phyloP scores from a whole-genome alignment of 495 filamentous ascomycete species.

The Neurospora tetrasperma region DNA sequence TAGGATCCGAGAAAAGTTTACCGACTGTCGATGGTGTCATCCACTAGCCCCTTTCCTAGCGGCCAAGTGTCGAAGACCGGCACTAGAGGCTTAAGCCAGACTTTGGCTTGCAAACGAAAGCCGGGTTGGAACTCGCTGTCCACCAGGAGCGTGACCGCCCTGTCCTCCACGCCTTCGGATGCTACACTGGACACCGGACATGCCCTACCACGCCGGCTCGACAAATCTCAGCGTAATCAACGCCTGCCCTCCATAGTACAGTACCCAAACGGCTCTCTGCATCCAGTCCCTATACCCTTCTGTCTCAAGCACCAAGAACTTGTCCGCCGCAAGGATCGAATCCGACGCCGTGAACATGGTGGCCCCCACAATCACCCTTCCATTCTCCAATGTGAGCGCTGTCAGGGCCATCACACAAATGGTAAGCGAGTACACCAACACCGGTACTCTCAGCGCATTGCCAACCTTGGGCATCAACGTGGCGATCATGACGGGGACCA shows the following conservation, averaged over 20 bases:
- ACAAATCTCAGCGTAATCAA: conserved; percentile 16
- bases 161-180: too few species aligned
- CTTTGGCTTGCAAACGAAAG: background rate
- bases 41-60: background rate
- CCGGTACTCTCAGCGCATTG: conserved; percentile 35
- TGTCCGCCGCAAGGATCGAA: conserved; percentile 14
- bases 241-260: conserved; percentile 24
- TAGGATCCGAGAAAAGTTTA: background rate
- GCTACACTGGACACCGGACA: background rate
- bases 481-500: conserved; percentile 9
- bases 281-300: conserved; percentile 9
- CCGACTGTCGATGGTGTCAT: background rate
- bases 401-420: conserved; percentile 31
- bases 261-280: conserved; percentile 19
- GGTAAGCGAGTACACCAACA: conserved; percentile 40
- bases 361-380: conserved; percentile 10
- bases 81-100: background rate
- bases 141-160: background rate
- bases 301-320: conserved; percentile 13
- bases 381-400: conserved; percentile 12
- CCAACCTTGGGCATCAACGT: conserved; percentile 12
- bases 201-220: background rate
- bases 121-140: background rate
- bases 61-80: background rate
- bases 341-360: conserved; percentile 20